Evolutionary conservation across 1,284 basidiomycete species (phyloP).

Genomic region (Sporisorium sorghi): DNA sequence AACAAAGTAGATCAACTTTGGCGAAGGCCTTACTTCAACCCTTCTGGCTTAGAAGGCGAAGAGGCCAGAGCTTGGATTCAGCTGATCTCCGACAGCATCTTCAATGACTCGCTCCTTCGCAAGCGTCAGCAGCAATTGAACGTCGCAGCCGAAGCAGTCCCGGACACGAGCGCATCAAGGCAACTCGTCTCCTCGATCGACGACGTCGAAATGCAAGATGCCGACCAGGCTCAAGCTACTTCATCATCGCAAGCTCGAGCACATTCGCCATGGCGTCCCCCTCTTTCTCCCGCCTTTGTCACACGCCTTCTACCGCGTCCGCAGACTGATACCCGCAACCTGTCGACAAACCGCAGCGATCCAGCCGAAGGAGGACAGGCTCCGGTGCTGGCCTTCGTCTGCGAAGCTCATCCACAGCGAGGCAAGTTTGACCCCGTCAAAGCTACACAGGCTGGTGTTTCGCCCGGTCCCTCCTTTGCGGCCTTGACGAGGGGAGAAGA

Average conservation of each 20-base stretch:
- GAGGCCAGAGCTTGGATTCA: conserved; percentile 54
- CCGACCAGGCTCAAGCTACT: not conserved
- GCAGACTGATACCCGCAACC: conserved; percentile 18
- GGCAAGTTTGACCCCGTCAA: conserved; percentile 85
- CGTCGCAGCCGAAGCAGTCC: not conserved
- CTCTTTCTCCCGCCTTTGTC: conserved; percentile 39
- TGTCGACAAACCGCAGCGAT: conserved; percentile 18
- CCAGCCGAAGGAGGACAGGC: conserved; percentile 37
- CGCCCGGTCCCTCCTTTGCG: conserved; percentile 73
- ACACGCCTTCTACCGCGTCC: conserved; percentile 26
- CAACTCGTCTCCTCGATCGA: conserved; percentile 12
- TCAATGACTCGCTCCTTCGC: conserved; percentile 57
- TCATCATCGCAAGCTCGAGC: conserved; percentile 4
- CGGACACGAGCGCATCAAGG: not conserved
- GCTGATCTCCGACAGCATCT: conserved; percentile 63
- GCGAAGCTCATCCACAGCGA: conserved; percentile 80
- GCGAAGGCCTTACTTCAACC: conserved; percentile 45
- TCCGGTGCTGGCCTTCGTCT: conserved; percentile 74
- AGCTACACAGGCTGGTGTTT: conserved; percentile 78
- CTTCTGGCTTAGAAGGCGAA: conserved; percentile 42
- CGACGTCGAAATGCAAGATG: conserved; percentile 31
- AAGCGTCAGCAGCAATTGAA: conserved; percentile 19
- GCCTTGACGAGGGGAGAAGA: conserved; percentile 71
- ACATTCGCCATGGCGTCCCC: conserved; percentile 28
- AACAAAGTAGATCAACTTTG: conserved; percentile 34